Conservation (phyloP, 371 early-diverging fungal genomes). For the Mucor piriformis region DNA sequence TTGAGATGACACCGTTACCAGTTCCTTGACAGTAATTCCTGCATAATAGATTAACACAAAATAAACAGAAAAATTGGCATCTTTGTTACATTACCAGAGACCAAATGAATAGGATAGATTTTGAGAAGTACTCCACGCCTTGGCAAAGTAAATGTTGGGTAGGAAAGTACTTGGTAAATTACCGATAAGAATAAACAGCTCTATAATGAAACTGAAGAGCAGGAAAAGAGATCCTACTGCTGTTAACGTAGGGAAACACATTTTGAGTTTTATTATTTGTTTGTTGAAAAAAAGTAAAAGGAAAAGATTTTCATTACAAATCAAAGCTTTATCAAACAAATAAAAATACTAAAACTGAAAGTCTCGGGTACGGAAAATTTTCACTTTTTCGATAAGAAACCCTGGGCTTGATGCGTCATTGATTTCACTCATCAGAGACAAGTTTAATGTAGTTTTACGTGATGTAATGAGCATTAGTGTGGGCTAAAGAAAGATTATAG, state of each 20-base stretch:
- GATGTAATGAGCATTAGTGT: too few species aligned
- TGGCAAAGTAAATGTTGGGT: slow-evolving; percentile 26
- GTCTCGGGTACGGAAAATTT: background rate
- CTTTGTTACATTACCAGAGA: slow-evolving; percentile 39
- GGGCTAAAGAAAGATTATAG: too few species aligned
- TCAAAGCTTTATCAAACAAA: background rate
- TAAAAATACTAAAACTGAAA: background rate
- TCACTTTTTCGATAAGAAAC: background rate
- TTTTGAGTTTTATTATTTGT: background rate
- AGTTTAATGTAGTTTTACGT: background rate
- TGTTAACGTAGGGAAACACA: slow-evolving; percentile 22
- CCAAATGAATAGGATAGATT: slow-evolving; percentile 24
- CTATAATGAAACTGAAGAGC: slow-evolving; percentile 37
- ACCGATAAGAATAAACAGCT: slow-evolving; percentile 44
- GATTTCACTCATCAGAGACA: background rate
- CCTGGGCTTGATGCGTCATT: background rate
- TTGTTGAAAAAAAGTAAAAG: background rate
- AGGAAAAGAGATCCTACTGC: slow-evolving; percentile 35
- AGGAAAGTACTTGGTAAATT: slow-evolving; percentile 36
- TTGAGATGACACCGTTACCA: slow-evolving; percentile 7
- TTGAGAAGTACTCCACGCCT: slow-evolving; percentile 18
- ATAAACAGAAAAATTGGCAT: background rate
- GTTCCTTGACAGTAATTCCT: slow-evolving; percentile 37
- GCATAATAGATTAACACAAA: background rate
- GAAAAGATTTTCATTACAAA: too few species aligned